Conservation (phyloP, 2,329 filamentous ascomycete genomes). For the Emergomyces pasteurianus region DNA sequence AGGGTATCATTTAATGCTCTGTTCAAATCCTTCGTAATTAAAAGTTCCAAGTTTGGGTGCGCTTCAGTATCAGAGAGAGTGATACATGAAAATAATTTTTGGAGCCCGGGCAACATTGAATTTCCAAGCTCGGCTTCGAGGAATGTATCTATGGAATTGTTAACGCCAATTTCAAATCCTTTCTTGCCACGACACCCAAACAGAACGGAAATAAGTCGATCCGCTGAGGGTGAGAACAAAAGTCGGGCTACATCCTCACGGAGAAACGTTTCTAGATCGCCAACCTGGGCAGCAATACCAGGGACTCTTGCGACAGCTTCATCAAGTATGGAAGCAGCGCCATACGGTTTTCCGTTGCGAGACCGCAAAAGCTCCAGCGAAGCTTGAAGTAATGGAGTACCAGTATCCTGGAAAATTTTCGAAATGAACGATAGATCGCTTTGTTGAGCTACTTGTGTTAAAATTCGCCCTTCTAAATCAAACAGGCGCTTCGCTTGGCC, state of each 20-base stretch:
- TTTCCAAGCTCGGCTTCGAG: slow-evolving; percentile 21
- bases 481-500: slow-evolving; percentile 59
- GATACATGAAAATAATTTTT: slow-evolving; percentile 27
- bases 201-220: slow-evolving; percentile 54
- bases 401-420: slow-evolving; percentile 26
- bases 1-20: slow-evolving; percentile 25
- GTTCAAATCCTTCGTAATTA: slow-evolving; percentile 25
- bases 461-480: slow-evolving; percentile 37
- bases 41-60: slow-evolving; percentile 21
- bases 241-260: slow-evolving; percentile 46
- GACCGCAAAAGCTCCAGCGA: slow-evolving; percentile 39
- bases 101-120: slow-evolving; percentile 24
- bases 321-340: slow-evolving; percentile 48
- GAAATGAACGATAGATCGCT: slow-evolving; percentile 17
- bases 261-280: slow-evolving; percentile 41
- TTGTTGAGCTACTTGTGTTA: slow-evolving; percentile 17
- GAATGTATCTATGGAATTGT: slow-evolving; percentile 25
- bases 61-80: slow-evolving; percentile 26
- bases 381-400: slow-evolving; percentile 31
- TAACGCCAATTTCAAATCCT: slow-evolving; percentile 29
- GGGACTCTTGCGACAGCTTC: slow-evolving; percentile 37
- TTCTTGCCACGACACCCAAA: slow-evolving; percentile 40
- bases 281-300: slow-evolving; percentile 27
- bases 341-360: slow-evolving; percentile 54
- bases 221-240: slow-evolving; percentile 55